Evolutionary conservation across 176 grass and related monocot genomes (phyloP).

Genomic region (Neostapfia colusana): DNA sequence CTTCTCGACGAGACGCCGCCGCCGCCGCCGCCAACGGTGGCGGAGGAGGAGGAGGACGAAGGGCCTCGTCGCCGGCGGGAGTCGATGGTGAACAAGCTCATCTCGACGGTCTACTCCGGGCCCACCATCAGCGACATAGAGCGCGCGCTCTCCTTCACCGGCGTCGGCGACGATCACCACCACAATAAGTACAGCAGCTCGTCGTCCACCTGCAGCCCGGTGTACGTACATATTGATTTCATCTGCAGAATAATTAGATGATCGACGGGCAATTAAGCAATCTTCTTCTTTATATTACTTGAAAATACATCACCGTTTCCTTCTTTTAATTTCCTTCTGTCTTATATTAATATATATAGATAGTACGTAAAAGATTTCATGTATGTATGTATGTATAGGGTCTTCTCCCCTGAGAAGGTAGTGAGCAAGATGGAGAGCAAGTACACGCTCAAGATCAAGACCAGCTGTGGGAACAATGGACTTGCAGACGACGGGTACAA

Average conservation of each 20-base stretch:
- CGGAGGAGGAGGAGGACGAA: background rate
- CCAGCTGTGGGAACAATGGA: slow-evolving; percentile 46
- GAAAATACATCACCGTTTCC: too few species aligned
- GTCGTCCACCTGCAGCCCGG: slow-evolving; percentile 41
- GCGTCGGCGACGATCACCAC: slow-evolving; percentile 14
- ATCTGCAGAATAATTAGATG: too few species aligned
- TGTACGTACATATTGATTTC: too few species aligned
- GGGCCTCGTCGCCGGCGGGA: slow-evolving; percentile 35
- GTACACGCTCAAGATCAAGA: slow-evolving; percentile 83
- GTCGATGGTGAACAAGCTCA: slow-evolving; percentile 81
- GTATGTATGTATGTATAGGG: slow-evolving; percentile 1
- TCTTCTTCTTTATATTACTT: too few species aligned
- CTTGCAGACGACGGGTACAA: slow-evolving; percentile 88
- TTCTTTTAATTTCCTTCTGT: too few species aligned
- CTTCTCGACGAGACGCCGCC: slow-evolving; percentile 34
- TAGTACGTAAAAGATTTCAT: too few species aligned
- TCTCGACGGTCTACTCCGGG: slow-evolving; percentile 88
- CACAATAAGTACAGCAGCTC: slow-evolving; percentile 20
- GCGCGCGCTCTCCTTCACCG: slow-evolving; percentile 66
- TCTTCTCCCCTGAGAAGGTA: slow-evolving; percentile 72
- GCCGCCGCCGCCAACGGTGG: background rate
- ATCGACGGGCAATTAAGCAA: too few species aligned
- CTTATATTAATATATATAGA: too few species aligned
- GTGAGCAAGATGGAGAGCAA: slow-evolving; percentile 86
- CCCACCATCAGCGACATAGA: slow-evolving; percentile 86